Conservation (phyloP, 441 rosid species). For the Erodium trifolium region DNA sequence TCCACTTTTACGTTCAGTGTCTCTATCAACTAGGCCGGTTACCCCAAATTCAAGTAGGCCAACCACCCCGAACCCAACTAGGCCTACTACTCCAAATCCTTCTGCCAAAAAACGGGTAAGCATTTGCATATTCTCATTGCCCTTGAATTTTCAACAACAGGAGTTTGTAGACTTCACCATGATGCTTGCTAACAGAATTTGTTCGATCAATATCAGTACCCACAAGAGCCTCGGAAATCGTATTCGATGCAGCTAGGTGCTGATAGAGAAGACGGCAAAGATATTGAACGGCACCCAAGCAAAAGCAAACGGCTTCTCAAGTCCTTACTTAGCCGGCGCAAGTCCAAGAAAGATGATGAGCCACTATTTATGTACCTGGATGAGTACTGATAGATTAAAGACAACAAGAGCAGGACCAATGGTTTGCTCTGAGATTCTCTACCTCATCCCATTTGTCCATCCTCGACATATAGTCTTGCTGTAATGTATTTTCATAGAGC, state of each 20-base stretch:
- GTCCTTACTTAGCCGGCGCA: constrained; percentile 84
- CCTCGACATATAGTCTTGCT: background rate
- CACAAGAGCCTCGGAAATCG: constrained; percentile 73
- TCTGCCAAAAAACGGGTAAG: constrained; percentile 48
- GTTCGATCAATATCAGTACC: constrained; percentile 36
- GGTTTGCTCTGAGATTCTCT: background rate
- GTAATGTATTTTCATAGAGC: background rate
- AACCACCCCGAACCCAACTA: constrained; percentile 18
- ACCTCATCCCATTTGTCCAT: background rate
- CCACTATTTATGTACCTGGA: constrained; percentile 70
- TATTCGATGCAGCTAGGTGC: constrained; percentile 49
- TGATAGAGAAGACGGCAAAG: constrained; percentile 46
- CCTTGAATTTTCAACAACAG: too few species aligned
- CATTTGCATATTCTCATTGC: background rate
- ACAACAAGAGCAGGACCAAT: background rate
- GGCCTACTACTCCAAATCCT: constrained; percentile 31
- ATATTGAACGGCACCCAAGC: constrained; percentile 56
- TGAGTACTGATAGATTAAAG: constrained; percentile 45
- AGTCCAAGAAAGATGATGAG: constrained; percentile 83
- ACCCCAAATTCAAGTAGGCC: constrained; percentile 26
- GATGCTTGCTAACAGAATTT: constrained; percentile 9
- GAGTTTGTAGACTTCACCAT: background rate
- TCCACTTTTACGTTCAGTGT: constrained; percentile 68
- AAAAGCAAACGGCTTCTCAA: constrained; percentile 84
- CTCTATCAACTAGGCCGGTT: constrained; percentile 30